Conservation (phyloP, 1,284 basidiomycete species). For the Lentinula novae-zelandiae region DNA sequence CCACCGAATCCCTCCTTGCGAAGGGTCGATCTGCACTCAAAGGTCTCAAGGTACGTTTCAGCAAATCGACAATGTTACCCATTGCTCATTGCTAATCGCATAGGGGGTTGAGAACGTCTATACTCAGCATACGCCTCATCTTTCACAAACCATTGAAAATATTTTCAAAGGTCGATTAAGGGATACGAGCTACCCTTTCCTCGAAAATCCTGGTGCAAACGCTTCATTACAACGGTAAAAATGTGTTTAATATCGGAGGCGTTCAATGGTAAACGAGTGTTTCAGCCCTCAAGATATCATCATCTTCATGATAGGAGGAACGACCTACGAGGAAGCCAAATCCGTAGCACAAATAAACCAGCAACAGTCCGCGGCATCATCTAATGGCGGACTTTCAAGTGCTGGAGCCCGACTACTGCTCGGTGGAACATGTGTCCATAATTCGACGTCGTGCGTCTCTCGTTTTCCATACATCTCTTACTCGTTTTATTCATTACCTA, state of each 20-base stretch:
- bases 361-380: conserved; percentile 48
- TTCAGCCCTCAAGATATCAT: conserved; percentile 89
- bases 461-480: conserved; percentile 6
- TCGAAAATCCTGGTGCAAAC: conserved; percentile 69
- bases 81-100: neutral
- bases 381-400: conserved; percentile 51
- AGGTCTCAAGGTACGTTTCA: conserved; percentile 75
- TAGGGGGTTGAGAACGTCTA: conserved; percentile 99
- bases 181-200: conserved; percentile 89
- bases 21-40: conserved; percentile 94
- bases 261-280: conserved; percentile 5
- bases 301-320: conserved; percentile 91
- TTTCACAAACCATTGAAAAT: conserved; percentile 89
- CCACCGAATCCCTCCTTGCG: conserved; percentile 92
- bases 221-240: conserved; percentile 63
- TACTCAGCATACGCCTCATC: conserved; percentile 94
- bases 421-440: conserved; percentile 91
- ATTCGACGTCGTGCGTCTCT: conserved; percentile 73
- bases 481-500: conserved; percentile 8
- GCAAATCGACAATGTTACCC: neutral
- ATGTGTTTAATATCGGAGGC: neutral
- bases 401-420: conserved; percentile 76
- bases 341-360: conserved; percentile 84
- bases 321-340: conserved; percentile 91
- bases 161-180: conserved; percentile 84